Percentiles rank a stretch among this genome's conserved stretches.
phyloP scores from a whole-genome alignment of 148 eudicot species.

The Camellia lanceoleosa region DNA sequence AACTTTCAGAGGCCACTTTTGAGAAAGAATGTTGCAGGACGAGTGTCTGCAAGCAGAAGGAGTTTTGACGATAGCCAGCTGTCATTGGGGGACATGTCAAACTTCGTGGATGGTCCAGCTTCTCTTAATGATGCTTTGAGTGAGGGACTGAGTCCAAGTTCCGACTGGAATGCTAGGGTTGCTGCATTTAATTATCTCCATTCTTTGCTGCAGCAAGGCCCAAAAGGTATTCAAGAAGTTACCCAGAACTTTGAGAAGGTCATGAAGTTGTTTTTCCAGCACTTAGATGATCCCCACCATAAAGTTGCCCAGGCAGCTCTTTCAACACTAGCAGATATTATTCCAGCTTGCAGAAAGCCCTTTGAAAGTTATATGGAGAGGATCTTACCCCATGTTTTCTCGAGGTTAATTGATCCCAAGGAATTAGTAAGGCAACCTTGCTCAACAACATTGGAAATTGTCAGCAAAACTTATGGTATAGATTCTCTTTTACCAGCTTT shows the following conservation, averaged over 20 bases:
- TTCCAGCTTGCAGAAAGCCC: constrained; percentile 89
- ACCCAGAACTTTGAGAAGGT: constrained; percentile 93
- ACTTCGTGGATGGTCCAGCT: constrained; percentile 72
- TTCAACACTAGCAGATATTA: constrained; percentile 88
- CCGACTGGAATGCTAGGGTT: constrained; percentile 96
- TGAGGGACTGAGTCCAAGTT: constrained; percentile 81
- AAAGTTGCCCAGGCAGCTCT: constrained; percentile 99
- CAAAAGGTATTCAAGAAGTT: constrained; percentile 86
- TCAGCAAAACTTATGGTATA: constrained; percentile 81
- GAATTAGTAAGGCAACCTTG: constrained; percentile 93
- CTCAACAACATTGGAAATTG: constrained; percentile 78
- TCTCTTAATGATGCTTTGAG: constrained; percentile 88
- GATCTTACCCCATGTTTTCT: constrained; percentile 91
- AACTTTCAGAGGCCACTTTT: constrained; percentile 88
- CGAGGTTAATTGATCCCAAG: constrained; percentile 89
- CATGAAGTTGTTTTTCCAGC: constrained; percentile 94
- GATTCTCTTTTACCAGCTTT: constrained; percentile 94
- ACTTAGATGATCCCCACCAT: constrained; percentile 99
- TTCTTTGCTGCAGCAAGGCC: constrained; percentile 79
- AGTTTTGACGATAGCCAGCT: constrained; percentile 93
- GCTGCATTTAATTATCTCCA: constrained; percentile 90
- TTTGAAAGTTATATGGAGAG: constrained; percentile 98
- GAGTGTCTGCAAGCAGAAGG: constrained; percentile 74
- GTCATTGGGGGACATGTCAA: constrained; percentile 67
- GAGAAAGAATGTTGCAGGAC: constrained; percentile 73